A percentile compares a stretch with the other conserved stretches of the same genome.
These are phyloP conservation scores for Mucor ambiguus DNA, from an alignment of 371 early-diverging fungal genomes.

Conservation along the genomic window DNA sequence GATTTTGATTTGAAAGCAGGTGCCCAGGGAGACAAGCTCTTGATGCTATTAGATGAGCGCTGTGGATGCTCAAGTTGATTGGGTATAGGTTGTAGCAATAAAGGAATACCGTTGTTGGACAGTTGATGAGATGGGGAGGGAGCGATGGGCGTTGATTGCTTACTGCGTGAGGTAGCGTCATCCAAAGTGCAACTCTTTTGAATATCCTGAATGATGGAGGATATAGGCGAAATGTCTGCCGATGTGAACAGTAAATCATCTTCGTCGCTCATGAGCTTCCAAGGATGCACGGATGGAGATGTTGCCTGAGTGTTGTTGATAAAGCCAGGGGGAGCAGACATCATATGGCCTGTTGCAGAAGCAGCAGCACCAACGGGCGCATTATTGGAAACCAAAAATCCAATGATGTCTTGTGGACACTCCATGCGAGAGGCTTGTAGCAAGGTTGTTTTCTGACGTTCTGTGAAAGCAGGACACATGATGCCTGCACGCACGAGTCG, in stretches of 20 bases:
- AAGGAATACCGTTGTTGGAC: conserved; percentile 7
- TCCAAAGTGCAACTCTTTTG: conserved; percentile 20
- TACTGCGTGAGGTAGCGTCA: neutral
- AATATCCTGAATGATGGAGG: conserved; percentile 23
- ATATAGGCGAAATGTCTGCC: conserved; percentile 13
- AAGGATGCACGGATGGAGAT: neutral
- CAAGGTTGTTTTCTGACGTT: conserved; percentile 71
- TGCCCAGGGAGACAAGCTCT: conserved; percentile 23
- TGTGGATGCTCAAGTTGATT: neutral
- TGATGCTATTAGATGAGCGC: neutral
- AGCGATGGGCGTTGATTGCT: neutral
- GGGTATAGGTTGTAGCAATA: conserved; percentile 12
- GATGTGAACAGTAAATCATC: conserved; percentile 4
- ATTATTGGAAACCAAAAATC: neutral
- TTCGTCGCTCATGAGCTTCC: neutral
- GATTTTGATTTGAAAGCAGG: conserved; percentile 13
- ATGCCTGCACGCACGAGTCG: conserved; percentile 67
- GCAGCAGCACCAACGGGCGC: too few species aligned
- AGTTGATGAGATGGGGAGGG: neutral
- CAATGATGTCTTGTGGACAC: conserved; percentile 18
- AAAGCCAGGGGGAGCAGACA: neutral
- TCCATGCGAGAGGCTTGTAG: conserved; percentile 46
- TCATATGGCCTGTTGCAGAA: neutral
- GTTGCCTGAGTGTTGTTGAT: neutral
- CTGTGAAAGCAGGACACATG: conserved; percentile 76